Percentiles rank a stretch among this genome's conserved stretches.
These are phyloP conservation scores for Isoetes engelmannii DNA, from an alignment of 83 land plant genomes.

Conservation along the genomic window DNA sequence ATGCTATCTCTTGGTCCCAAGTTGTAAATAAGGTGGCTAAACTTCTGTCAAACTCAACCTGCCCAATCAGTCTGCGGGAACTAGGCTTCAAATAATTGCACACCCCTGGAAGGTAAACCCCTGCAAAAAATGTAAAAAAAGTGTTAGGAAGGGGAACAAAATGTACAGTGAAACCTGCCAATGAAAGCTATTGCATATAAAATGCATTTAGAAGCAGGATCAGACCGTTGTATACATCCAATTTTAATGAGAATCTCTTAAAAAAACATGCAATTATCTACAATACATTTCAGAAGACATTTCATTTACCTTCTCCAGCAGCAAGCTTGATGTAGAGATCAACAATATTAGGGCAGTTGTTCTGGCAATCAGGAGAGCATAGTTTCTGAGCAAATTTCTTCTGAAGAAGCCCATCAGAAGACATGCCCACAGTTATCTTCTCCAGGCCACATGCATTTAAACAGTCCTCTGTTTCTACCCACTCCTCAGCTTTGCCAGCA, in stretches of 20 bases:
- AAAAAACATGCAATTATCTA: too few relatives aligned
- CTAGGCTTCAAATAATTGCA: slow-evolving; percentile 19
- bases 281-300: too few relatives aligned
- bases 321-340: slow-evolving; percentile 66
- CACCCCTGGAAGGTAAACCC: slow-evolving; percentile 5
- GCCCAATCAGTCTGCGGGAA: background rate
- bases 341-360: slow-evolving; percentile 60
- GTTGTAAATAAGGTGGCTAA: too few relatives aligned
- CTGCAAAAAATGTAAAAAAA: background rate
- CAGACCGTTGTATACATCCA: background rate
- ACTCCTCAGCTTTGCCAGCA: slow-evolving; percentile 36
- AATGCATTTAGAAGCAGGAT: background rate
- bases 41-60: too few relatives aligned
- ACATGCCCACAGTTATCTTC: slow-evolving; percentile 52
- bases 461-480: slow-evolving; percentile 61
- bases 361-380: slow-evolving; percentile 52
- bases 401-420: slow-evolving; percentile 54
- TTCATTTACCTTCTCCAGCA: slow-evolving; percentile 59
- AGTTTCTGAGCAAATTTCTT: slow-evolving; percentile 42
- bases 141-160: background rate
- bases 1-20: too few relatives aligned
- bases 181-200: background rate
- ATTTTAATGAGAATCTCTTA: background rate
- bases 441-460: slow-evolving; percentile 57
- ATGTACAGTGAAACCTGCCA: background rate